These are phyloP conservation scores for Zychaea mexicana DNA, from an alignment of 371 early-diverging fungal species.

Conservation along the genomic window DNA sequence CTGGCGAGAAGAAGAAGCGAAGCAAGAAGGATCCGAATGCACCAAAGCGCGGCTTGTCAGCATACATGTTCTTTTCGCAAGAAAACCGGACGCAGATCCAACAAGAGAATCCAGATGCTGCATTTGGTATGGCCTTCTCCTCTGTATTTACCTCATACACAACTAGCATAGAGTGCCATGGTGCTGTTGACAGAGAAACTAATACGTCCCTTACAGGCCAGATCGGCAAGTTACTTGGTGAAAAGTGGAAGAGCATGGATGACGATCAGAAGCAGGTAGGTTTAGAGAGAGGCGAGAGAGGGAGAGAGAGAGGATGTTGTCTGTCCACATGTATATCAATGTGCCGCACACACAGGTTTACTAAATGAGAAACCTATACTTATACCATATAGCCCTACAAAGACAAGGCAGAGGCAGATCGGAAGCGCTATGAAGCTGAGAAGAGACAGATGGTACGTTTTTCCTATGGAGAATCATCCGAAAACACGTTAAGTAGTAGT, in stretches of 20 bases:
- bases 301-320: too few species aligned
- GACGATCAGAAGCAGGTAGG: slow-evolving; percentile 64
- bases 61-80: slow-evolving; percentile 80
- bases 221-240: slow-evolving; percentile 77
- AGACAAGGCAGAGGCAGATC: slow-evolving; percentile 63
- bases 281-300: neutral
- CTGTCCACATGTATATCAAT: too few species aligned
- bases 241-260: slow-evolving; percentile 69
- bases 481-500: too few species aligned
- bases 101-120: slow-evolving; percentile 70
- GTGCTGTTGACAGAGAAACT: too few species aligned
- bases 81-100: slow-evolving; percentile 68
- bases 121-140: slow-evolving; percentile 53
- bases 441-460: too few species aligned
- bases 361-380: neutral
- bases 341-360: too few species aligned
- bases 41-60: slow-evolving; percentile 81
- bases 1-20: slow-evolving; percentile 20
- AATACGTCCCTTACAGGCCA: slow-evolving; percentile 35
- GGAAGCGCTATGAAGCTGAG: slow-evolving; percentile 76
- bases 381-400: slow-evolving; percentile 44
- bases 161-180: too few species aligned
- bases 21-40: slow-evolving; percentile 66
- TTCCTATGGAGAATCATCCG: too few species aligned
- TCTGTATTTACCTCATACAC: neutral